Evolutionary conservation across 2,329 filamentous ascomycete genomes (phyloP).

Genomic region (Fusarium clavum): DNA sequence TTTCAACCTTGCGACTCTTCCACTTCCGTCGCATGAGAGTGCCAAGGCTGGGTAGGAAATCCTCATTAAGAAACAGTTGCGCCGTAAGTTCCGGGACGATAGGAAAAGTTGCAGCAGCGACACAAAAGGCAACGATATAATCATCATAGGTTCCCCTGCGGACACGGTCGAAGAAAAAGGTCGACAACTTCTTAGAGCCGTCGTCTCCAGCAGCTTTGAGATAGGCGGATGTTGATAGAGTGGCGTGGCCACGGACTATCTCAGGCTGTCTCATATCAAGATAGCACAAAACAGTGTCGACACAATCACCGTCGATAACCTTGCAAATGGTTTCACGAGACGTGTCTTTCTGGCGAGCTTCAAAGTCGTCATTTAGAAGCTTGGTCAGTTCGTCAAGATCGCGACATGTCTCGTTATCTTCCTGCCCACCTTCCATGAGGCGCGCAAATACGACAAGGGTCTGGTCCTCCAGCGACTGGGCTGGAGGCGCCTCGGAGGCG

Average conservation of each 20-base stretch:
- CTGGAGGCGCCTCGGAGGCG: constrained; percentile 49
- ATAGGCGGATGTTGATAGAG: constrained; percentile 84
- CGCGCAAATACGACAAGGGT: constrained; percentile 85
- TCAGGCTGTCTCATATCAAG: constrained; percentile 85
- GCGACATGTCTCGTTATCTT: constrained; percentile 76
- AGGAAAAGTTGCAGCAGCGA: constrained; percentile 89
- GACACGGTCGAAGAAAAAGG: constrained; percentile 80
- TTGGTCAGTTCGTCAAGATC: constrained; percentile 70
- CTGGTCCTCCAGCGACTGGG: constrained; percentile 66
- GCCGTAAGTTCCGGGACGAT: constrained; percentile 81
- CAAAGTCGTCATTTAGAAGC: constrained; percentile 67
- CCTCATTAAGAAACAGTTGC: constrained; percentile 86
- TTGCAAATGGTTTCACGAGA: constrained; percentile 63
- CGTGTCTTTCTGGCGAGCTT: constrained; percentile 57
- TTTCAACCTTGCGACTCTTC: constrained; percentile 88
- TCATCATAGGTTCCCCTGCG: constrained; percentile 84
- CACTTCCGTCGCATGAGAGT: constrained; percentile 81
- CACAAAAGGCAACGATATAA: constrained; percentile 91
- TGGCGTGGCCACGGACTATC: constrained; percentile 82
- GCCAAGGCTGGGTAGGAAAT: constrained; percentile 82
- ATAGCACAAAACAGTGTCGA: constrained; percentile 87
- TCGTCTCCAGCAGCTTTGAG: constrained; percentile 80
- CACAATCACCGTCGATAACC: constrained; percentile 77
- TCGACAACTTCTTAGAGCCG: constrained; percentile 75
- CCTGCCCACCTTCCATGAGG: constrained; percentile 89